Percentiles rank a stretch among this genome's conserved stretches.
Evolutionary conservation across 768 basidiomycete species (phyloP).

Genomic region (Collybia nuda): DNA sequence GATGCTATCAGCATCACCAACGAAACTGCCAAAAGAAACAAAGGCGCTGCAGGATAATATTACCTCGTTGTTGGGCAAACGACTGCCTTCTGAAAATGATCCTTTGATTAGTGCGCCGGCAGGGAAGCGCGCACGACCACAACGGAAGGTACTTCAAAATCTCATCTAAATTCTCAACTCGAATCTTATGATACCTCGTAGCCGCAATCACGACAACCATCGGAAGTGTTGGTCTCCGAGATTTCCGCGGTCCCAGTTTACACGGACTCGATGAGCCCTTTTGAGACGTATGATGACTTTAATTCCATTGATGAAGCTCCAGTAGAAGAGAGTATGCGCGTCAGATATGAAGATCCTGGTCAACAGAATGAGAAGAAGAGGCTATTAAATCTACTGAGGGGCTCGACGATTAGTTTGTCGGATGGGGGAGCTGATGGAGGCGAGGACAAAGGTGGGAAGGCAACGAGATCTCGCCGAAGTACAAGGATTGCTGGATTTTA

Average conservation of each 20-base stretch:
- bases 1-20: slow-evolving; percentile 33
- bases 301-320: slow-evolving; percentile 21
- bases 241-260: slow-evolving; percentile 12
- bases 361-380: slow-evolving; percentile 58
- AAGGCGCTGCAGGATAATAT: slow-evolving; percentile 69
- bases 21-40: slow-evolving; percentile 47
- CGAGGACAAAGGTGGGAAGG: slow-evolving; percentile 24
- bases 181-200: slow-evolving; percentile 13
- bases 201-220: slow-evolving; percentile 38
- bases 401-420: slow-evolving; percentile 1
- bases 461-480: slow-evolving; percentile 14
- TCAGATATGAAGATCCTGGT: slow-evolving; percentile 68
- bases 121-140: slow-evolving; percentile 38
- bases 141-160: slow-evolving; percentile 28
- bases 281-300: slow-evolving; percentile 28
- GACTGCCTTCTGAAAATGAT: slow-evolving; percentile 43
- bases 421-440: slow-evolving; percentile 17
- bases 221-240: slow-evolving; percentile 25
- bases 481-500: slow-evolving; percentile 17
- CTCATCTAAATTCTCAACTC: neutral
- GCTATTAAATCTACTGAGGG: slow-evolving; percentile 53
- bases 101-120: slow-evolving; percentile 16
- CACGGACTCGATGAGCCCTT: slow-evolving; percentile 22
- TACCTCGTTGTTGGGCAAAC: slow-evolving; percentile 68
- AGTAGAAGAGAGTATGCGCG: slow-evolving; percentile 49